Percentiles rank a stretch among this genome's conserved stretches.
phyloP scores from a whole-genome alignment of 2,329 filamentous ascomycete species.

The Ophiosphaerella korrae region DNA sequence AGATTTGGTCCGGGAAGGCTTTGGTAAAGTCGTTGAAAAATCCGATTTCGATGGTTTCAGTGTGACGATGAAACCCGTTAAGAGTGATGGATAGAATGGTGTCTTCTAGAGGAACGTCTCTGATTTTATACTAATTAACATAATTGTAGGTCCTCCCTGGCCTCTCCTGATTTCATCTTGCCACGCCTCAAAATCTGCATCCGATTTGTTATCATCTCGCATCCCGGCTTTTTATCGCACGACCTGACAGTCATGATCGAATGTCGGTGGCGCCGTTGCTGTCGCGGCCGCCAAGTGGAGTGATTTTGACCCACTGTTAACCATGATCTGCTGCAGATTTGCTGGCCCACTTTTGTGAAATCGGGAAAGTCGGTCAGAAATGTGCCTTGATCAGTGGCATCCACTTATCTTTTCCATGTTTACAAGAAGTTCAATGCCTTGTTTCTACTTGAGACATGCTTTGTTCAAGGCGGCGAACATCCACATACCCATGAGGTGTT shows the following conservation, averaged over 20 bases:
- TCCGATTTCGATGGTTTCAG: too few relatives aligned
- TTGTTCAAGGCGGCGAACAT: too few relatives aligned
- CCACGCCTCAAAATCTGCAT: constrained; percentile 19
- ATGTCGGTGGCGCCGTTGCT: constrained; percentile 21
- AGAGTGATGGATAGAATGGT: too few relatives aligned
- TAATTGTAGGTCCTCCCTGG: too few relatives aligned
- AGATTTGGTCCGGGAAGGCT: neutral
- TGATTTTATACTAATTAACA: too few relatives aligned
- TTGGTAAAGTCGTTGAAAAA: too few relatives aligned
- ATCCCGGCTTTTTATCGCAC: constrained; percentile 28
- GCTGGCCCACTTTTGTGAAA: constrained; percentile 15
- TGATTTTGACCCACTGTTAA: constrained; percentile 33
- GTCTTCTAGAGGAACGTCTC: too few relatives aligned
- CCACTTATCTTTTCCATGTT: too few relatives aligned
- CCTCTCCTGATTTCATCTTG: constrained; percentile 13
- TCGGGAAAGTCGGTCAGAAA: neutral
- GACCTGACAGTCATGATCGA: constrained; percentile 28
- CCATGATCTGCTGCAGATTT: constrained; percentile 29
- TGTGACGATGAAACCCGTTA: too few relatives aligned
- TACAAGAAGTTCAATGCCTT: too few relatives aligned
- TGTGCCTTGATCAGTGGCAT: neutral
- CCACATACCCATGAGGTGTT: too few relatives aligned
- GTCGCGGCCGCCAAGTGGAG: constrained; percentile 17
- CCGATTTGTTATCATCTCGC: constrained; percentile 13
- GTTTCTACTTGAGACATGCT: too few relatives aligned